These are phyloP conservation scores for Chaetoceros tenuissimus DNA, from an alignment of 108 stramenopile genomes.

Conservation along the genomic window DNA sequence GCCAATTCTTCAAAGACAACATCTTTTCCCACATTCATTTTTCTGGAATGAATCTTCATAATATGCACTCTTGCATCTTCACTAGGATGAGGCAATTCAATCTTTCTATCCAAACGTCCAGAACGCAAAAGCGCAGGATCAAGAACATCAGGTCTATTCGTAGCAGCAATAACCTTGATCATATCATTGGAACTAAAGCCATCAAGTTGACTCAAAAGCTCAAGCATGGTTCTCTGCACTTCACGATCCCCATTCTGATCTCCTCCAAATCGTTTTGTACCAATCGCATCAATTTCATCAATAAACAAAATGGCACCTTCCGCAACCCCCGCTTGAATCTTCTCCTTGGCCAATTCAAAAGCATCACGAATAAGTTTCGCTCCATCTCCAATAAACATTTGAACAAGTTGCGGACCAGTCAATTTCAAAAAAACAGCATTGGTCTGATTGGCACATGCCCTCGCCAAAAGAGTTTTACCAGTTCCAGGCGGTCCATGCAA, in stretches of 20 bases:
- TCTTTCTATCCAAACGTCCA: conserved; percentile 96
- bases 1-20: conserved; percentile 96
- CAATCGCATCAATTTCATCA: conserved; percentile 99
- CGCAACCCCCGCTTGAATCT: conserved; percentile 67
- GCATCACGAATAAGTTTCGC: conserved; percentile 99
- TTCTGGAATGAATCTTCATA: conserved; percentile 89
- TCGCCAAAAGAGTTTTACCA: conserved; percentile 97
- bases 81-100: conserved; percentile 96
- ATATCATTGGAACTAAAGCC: conserved; percentile 96
- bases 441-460: conserved; percentile 99
- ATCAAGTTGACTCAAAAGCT: conserved; percentile 96
- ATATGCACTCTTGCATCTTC: conserved; percentile 93
- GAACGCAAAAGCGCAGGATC: conserved; percentile 97
- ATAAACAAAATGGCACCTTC: conserved; percentile 94
- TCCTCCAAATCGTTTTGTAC: conserved; percentile 97
- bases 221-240: conserved; percentile 99
- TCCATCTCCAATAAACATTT: conserved; percentile 99
- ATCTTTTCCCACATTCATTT: conserved; percentile 85
- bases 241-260: conserved; percentile 98
- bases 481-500: conserved; percentile 97
- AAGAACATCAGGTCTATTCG: conserved; percentile 93
- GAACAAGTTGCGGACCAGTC: conserved; percentile 97
- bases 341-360: conserved; percentile 96
- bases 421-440: conserved; percentile 99
- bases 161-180: conserved; percentile 99